Base-by-base conservation (phyloP, 2,329 filamentous ascomycete genomes). In the Diplodia sapinea region DNA sequence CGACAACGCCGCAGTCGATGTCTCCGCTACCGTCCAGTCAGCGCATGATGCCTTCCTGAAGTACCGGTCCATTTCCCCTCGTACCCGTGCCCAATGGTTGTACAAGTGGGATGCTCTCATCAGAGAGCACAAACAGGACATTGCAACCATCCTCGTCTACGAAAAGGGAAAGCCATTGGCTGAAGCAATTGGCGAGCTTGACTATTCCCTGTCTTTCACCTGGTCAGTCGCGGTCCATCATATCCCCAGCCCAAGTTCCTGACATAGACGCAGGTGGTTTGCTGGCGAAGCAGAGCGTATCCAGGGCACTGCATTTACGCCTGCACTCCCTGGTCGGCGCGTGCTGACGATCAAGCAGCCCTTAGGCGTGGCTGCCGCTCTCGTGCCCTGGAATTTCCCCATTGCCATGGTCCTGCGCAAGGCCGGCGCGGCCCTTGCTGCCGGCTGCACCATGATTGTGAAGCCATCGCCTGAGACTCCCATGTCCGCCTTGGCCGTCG, bases 361-460 rank as follows among this genome's bases (percentile, higher is more conserved):
- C 0, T 84, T 91, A 68, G 90, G 90, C 66, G 88, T 91, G 12
- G 83, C 86, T 0, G 89, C 85, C 0, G 89, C 89, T 0, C 79
- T 92, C 17, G 89, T 91, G 1, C 89, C 90, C 4, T 92, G 89
- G 89, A 91, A 92, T 72, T 91, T 91, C 70, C 88, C 88, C 0
- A 82, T 90, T 62, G 88, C 88, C 17, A 84, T 92, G 87, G 84
- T 91, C 7, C 76, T 91, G 64, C 82, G 90, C 38, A 92, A 92
- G 74, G 88, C 85, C 2, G 84, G 86, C 57, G 88, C 89, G 7
- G 89, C 89, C 1, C 78, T 92, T 49, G 90, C 90, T 1, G 89
- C 89, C 3, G 90, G 90, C 0, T 92, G 89, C 74, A 89, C 89
- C 1, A 91, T 94, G 87, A 83, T 94, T 36, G 80, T 84, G 49